Evolutionary conservation across 306 rosid genomes (phyloP), one percentile per base, ranked within the genome.

Genomic region (Clitoria ternatea): DNA sequence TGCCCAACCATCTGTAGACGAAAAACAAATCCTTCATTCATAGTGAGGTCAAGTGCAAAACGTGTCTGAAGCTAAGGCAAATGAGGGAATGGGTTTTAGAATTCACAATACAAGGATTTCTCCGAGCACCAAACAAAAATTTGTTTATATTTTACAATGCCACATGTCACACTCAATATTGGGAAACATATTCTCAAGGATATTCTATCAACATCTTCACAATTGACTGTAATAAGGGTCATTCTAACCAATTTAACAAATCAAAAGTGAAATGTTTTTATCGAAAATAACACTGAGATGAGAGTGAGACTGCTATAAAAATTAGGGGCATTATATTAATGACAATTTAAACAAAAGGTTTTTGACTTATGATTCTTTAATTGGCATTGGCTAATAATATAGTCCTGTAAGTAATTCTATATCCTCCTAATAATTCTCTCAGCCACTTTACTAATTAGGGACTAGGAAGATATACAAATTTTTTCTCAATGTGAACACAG

Each of bases 1-100:
- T 90, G 98, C 26, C 98, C 98, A 69, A 78, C 97, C 92, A 93
- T 82, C 98, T 93, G 44, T 17, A 71, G 37, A 33, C 12, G 17
- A 44, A 24, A 47, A n/a, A n/a, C n/a, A n/a, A n/a, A n/a, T n/a
- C n/a, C n/a, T n/a, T n/a, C n/a, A n/a, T n/a, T n/a, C n/a, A n/a
- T n/a, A n/a, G n/a, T n/a, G n/a, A n/a, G 8, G 12, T 15, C n/a
- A 32, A 32, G 22, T 47, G 48, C 14, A 56, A 36, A 68, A 80
- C 32, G 43, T 26, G 76, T 47, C 30, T 60, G 29, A 49, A 47
- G 24, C 14, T n/a, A 18, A 66, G 7, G 26, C 50, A 17, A 19
- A 33, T 30, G 24, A 22, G 36, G 47, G 27, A 48, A 14, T 15
- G 13, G 10, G 53, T 30, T 29, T 29, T 35, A 37, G 57, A 77